phyloP scores from a whole-genome alignment of 768 basidiomycete genomes.

The Boletus rex-veris region DNA sequence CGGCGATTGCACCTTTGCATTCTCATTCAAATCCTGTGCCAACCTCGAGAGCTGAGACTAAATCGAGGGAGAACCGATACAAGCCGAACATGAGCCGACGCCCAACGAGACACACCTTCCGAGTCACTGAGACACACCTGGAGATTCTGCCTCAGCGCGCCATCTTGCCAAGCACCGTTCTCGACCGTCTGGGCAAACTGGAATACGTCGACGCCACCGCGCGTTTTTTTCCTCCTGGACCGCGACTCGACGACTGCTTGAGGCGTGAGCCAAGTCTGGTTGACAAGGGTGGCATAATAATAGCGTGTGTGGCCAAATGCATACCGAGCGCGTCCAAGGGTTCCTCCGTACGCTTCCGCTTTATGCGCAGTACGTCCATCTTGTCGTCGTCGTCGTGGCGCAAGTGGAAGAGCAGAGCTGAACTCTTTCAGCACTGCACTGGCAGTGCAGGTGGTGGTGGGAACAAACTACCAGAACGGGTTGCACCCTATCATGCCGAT shows the following conservation, averaged over 20 bases:
- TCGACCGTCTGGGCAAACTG: conserved; percentile 82
- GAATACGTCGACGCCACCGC: conserved; percentile 57
- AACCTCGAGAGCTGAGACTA: conserved; percentile 60
- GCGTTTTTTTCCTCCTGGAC: conserved; percentile 58
- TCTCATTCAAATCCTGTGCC: conserved; percentile 37
- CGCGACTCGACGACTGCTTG: conserved; percentile 59
- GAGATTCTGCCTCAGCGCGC: conserved; percentile 50
- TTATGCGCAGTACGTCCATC: conserved; percentile 56
- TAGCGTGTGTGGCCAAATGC: conserved; percentile 17
- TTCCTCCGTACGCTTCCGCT: conserved; percentile 78
- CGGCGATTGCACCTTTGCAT: conserved; percentile 10
- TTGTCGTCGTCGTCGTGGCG: neutral
- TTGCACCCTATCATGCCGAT: no score
- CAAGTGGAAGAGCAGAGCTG: neutral
- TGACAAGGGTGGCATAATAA: conserved; percentile 10
- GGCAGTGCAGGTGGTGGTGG: no score
- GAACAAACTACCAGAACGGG: no score
- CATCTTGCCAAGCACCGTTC: conserved; percentile 62
- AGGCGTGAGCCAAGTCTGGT: conserved; percentile 12
- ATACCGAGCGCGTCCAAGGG: conserved; percentile 77
- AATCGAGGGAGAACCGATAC: neutral
- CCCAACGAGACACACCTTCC: neutral
- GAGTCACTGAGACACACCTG: conserved; percentile 43
- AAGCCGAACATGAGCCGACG: neutral
- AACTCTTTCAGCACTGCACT: neutral